Base-by-base conservation (phyloP, 805 yeast species). In the Sporopachydermia lactativora region DNA sequence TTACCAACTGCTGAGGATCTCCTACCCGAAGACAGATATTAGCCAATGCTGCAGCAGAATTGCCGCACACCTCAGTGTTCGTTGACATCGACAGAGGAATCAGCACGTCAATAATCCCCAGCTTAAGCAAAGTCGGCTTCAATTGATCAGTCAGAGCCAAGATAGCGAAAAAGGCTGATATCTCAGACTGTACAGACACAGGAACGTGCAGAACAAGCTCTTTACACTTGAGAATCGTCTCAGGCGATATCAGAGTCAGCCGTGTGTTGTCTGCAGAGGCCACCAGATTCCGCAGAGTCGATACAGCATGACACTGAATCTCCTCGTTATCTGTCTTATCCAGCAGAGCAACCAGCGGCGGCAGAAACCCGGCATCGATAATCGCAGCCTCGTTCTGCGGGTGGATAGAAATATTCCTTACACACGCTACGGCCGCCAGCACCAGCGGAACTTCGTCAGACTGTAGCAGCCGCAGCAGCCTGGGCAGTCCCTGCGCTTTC, bases 41-140 rank as follows among this genome's bases (percentile, higher is more conserved):
- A 19, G 98, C 98, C 49, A 92, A 70, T 2, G 98, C 97, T 31
- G 98, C 98, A 13, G 97, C 98, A 2, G 95, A 82, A 60, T 92
- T 92, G 43, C 98, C 98, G 59, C 95, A 92, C 14, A 92, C 96
- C 61, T 94, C 98, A 44, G 86, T 81, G 57, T 86, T 86, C 42
- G 72, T 72, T 36, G 94, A 81, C 50, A 74, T 76, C 2, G 97
- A 92, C 57, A 92, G 71, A 28, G 98, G 98, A 43, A 92, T 78
- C 47, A 92, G 70, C 31, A 86, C 96, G 51, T 82, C 86, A 45
- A 86, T 72, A 36, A 92, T 77, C 41, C 88, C 89, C 49, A 86
- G 70, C 45, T 83, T 81, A 49, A 92, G 73, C 51, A 92, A 68
- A 52, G 81, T 81, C 40, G 80, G 73, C 62, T 89, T 92, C 50